These are phyloP conservation scores for Chalciporus pseudorubinellus DNA, from an alignment of 768 basidiomycete genomes.

Conservation along the genomic window DNA sequence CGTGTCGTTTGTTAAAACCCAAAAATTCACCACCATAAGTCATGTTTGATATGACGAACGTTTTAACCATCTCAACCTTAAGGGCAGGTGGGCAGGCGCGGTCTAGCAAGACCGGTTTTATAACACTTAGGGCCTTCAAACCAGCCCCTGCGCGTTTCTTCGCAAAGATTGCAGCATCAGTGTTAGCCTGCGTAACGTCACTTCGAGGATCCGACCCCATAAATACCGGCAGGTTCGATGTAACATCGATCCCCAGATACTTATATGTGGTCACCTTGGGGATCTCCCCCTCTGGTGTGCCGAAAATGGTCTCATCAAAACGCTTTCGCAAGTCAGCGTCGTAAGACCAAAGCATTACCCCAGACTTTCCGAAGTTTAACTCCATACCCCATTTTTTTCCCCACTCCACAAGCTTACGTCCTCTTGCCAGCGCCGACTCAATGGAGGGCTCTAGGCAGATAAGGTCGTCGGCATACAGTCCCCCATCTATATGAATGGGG, in stretches of 20 bases:
- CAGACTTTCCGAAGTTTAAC: not conserved
- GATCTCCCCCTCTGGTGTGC: not conserved
- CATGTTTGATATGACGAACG: not conserved
- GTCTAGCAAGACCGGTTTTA: not conserved
- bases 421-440: slow-evolving; percentile 10
- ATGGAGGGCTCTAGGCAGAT: not conserved
- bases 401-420: not conserved
- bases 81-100: not conserved
- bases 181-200: no score
- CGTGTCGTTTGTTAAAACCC: not conserved
- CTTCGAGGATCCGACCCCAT: not conserved
- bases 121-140: not conserved
- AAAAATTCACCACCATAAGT: not conserved
- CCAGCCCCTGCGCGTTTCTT: not conserved
- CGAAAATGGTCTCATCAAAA: not conserved
- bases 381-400: slow-evolving; percentile 6
- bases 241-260: slow-evolving; percentile 33
- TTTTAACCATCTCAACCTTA: not conserved
- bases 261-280: slow-evolving; percentile 28
- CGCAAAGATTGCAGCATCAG: no score
- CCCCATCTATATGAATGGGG: not conserved
- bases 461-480: slow-evolving; percentile 4
- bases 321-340: no score
- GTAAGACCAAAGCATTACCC: not conserved
- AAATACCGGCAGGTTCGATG: not conserved